Conservation (phyloP, 1,284 basidiomycete species). For the Irpex sp. region DNA sequence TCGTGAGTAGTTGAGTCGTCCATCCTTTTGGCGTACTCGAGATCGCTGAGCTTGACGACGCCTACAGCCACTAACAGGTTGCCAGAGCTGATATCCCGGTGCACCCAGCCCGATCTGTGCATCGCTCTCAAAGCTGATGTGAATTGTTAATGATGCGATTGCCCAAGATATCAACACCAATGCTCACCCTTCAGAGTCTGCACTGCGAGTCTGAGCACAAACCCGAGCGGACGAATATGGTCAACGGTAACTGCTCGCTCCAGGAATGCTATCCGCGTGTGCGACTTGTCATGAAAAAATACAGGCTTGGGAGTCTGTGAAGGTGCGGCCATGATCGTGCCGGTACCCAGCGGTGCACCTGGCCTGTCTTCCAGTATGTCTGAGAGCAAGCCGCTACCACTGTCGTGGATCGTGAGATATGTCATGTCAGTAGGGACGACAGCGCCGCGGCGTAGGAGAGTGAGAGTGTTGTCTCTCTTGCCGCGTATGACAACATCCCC, state of each 20-base stretch:
- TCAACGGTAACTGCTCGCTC: too few species aligned
- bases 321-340: too few species aligned
- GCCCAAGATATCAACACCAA: not conserved
- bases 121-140: not conserved
- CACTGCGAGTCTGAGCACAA: too few species aligned
- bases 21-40: conserved; percentile 2
- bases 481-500: not conserved
- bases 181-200: not conserved
- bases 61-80: not conserved
- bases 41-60: not conserved
- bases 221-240: too few species aligned
- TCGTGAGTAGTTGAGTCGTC: not conserved
- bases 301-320: too few species aligned
- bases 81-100: not conserved
- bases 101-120: conserved; percentile 1
- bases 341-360: too few species aligned
- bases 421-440: too few species aligned
- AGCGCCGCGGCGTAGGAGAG: not conserved
- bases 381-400: not conserved
- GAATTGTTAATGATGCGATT: not conserved
- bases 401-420: not conserved
- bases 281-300: too few species aligned
- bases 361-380: not conserved
- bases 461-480: not conserved
- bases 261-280: too few species aligned